phyloP scores from a whole-genome alignment of 2,329 filamentous ascomycete species.

The Ophiostoma quercus region DNA sequence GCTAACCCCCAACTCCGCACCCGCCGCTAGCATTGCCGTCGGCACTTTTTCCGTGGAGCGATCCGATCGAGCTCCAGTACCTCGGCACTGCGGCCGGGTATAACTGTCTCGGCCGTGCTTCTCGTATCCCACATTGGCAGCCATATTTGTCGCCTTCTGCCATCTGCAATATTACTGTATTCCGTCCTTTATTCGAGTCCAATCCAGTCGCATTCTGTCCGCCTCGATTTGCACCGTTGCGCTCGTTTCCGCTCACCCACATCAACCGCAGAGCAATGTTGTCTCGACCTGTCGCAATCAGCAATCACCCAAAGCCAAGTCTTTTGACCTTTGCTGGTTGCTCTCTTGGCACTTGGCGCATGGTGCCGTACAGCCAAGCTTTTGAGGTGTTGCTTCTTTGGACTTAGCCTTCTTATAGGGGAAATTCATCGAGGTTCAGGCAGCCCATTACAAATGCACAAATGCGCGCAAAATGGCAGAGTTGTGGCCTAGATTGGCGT shows the following conservation, averaged over 20 bases:
- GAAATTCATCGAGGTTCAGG: not conserved
- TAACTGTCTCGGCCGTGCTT: not conserved
- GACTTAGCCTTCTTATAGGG: not conserved
- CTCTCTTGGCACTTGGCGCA: slow-evolving; percentile 10
- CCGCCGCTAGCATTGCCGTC: not conserved
- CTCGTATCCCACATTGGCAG: not conserved
- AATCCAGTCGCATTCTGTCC: not conserved
- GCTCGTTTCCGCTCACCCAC: not conserved
- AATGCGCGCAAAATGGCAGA: not conserved
- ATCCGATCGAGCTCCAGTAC: not conserved
- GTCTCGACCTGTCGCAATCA: not conserved
- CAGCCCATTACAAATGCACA: not conserved
- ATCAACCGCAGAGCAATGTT: not conserved
- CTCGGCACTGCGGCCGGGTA: not conserved
- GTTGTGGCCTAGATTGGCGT: not conserved
- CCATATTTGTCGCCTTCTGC: not conserved
- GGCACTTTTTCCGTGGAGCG: not conserved
- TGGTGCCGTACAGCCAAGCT: slow-evolving; percentile 8
- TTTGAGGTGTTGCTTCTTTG: slow-evolving; percentile 14
- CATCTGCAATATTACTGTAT: not conserved
- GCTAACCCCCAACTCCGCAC: not conserved
- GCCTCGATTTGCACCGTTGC: not conserved
- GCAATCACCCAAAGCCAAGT: not conserved
- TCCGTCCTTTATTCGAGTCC: not conserved
- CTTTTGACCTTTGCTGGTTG: not conserved